phyloP scores from a whole-genome alignment of 106 monocot species.

The Allium cepa region DNA sequence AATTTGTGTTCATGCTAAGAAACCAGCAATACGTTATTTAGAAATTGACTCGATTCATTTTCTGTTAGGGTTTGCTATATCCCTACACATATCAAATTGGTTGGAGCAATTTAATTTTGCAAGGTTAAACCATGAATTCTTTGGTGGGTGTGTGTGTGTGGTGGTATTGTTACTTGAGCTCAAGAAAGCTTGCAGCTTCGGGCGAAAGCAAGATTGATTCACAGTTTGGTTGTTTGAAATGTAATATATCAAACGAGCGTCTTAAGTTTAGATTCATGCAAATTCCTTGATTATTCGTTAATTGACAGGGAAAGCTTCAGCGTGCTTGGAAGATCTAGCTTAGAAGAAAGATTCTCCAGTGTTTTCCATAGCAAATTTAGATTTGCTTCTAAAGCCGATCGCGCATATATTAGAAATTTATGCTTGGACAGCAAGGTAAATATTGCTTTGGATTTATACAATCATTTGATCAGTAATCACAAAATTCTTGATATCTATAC shows the following conservation, averaged over 20 bases:
- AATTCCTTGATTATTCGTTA: constrained; percentile 4
- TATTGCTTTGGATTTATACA: constrained; percentile 36
- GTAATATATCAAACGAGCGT: too few relatives aligned
- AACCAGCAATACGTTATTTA: too few relatives aligned
- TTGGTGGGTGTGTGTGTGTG: too few relatives aligned
- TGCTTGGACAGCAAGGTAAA: constrained; percentile 42
- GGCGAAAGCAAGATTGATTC: background rate
- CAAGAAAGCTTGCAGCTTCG: background rate
- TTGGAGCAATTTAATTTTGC: too few relatives aligned
- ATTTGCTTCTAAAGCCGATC: constrained; percentile 14
- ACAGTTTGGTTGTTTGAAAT: background rate
- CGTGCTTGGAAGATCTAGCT: constrained; percentile 24
- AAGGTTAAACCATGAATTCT: too few relatives aligned
- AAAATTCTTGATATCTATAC: constrained; percentile 31
- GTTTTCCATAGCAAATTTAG: constrained; percentile 11
- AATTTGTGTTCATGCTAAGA: too few relatives aligned
- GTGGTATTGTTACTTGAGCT: too few relatives aligned
- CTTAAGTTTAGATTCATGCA: background rate
- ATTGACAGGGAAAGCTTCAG: constrained; percentile 48
- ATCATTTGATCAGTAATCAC: constrained; percentile 15
- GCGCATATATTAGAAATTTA: constrained; percentile 33
- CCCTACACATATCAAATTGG: too few relatives aligned
- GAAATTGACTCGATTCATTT: too few relatives aligned
- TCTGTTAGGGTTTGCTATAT: too few relatives aligned
- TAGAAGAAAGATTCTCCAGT: constrained; percentile 16